Evolutionary conservation across 768 basidiomycete genomes (phyloP).

Genomic region (Obba rivulosa): DNA sequence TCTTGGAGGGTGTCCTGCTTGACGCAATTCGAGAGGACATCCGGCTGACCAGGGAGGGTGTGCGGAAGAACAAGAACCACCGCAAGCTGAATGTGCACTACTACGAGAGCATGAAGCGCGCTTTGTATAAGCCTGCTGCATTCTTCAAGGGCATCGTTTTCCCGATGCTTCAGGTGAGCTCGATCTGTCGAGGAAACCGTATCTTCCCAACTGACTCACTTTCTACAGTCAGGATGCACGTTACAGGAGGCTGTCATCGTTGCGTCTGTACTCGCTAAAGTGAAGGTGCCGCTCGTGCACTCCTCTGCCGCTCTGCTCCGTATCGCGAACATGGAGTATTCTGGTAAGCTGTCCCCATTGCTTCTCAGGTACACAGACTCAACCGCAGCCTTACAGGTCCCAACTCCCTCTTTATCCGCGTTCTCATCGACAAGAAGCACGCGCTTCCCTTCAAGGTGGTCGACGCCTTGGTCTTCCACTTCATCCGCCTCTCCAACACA

Average conservation of each 20-base stretch:
- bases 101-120: constrained; percentile 88
- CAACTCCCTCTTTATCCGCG: constrained; percentile 94
- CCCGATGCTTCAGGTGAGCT: constrained; percentile 82
- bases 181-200: background rate
- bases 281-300: constrained; percentile 93
- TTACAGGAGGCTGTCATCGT: constrained; percentile 93
- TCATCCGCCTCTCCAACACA: constrained; percentile 90
- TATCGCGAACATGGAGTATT: constrained; percentile 94
- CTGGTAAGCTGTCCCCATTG: constrained; percentile 43
- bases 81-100: constrained; percentile 91
- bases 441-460: constrained; percentile 97
- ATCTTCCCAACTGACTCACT: background rate
- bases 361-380: background rate
- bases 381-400: constrained; percentile 45
- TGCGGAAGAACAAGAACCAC: constrained; percentile 36
- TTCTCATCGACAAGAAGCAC: constrained; percentile 96
- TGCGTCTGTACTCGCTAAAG: constrained; percentile 84
- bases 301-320: constrained; percentile 92
- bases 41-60: constrained; percentile 33
- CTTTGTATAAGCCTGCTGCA: constrained; percentile 93
- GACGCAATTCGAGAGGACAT: constrained; percentile 91
- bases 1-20: constrained; percentile 85
- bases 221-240: constrained; percentile 65
- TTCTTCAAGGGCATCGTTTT: constrained; percentile 99
- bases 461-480: constrained; percentile 96